Percentiles rank a stretch among this genome's conserved stretches.
Conservation (phyloP, 2,329 filamentous ascomycete genomes). For the Sporothrix pseudoabietina region DNA sequence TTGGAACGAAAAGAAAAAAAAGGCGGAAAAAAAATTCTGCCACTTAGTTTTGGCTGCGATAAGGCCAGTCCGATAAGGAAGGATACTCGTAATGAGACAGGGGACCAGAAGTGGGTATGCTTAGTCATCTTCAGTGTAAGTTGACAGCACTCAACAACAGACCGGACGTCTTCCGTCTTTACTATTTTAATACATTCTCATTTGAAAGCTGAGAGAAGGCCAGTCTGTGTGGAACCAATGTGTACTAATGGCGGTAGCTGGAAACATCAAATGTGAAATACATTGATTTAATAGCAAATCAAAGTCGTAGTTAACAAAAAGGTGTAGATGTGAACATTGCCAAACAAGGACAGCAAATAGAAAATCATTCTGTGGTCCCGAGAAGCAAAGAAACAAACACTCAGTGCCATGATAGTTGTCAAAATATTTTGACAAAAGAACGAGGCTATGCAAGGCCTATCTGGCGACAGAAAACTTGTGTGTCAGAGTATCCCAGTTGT, state of each 20-base stretch:
- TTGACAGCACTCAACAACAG: not conserved
- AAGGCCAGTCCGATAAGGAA: constrained; percentile 23
- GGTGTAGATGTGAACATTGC: no score
- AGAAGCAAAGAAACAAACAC: no score
- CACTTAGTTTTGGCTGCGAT: constrained; percentile 27
- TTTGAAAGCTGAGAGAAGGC: no score
- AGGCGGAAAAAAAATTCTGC: constrained; percentile 35
- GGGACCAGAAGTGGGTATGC: not conserved
- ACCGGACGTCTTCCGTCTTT: not conserved
- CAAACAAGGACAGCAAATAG: no score
- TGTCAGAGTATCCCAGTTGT: constrained; percentile 23
- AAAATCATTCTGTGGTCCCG: no score
- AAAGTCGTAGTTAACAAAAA: no score
- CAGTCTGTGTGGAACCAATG: no score
- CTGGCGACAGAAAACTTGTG: constrained; percentile 14
- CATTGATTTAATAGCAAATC: no score
- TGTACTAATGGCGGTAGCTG: no score
- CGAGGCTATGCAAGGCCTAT: not conserved
- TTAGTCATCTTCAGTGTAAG: constrained; percentile 8
- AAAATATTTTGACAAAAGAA: no score
- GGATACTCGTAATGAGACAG: not conserved
- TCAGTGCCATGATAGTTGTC: no score
- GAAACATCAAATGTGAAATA: no score
- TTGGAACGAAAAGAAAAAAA: constrained; percentile 30
- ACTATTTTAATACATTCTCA: not conserved